Evolutionary conservation across 2,329 filamentous ascomycete species (phyloP).

Genomic region (Trichoderma atroviride): DNA sequence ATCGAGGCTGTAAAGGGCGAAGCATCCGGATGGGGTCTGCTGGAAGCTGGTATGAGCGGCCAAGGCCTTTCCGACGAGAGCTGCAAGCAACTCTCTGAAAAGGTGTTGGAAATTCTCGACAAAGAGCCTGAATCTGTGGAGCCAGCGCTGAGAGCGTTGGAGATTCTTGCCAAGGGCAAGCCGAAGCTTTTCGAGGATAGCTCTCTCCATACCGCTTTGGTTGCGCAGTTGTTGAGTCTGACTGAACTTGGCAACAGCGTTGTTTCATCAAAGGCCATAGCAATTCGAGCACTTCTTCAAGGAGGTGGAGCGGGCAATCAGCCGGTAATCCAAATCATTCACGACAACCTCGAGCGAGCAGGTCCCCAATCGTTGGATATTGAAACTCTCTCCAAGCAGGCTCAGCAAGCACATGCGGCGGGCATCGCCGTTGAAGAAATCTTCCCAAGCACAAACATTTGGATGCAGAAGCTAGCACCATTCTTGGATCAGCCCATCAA

Average conservation of each 20-base stretch:
- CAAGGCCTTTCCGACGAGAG: constrained; percentile 44
- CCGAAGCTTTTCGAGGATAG: constrained; percentile 51
- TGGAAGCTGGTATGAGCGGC: constrained; percentile 52
- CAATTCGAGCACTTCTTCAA: constrained; percentile 52
- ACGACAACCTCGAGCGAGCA: constrained; percentile 56
- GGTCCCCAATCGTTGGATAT: constrained; percentile 51
- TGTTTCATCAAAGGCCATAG: constrained; percentile 46
- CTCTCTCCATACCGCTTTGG: constrained; percentile 51
- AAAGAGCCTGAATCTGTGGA: constrained; percentile 36
- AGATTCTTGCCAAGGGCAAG: constrained; percentile 50
- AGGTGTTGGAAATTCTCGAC: constrained; percentile 39
- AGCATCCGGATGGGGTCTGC: constrained; percentile 46
- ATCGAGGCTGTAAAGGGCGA: constrained; percentile 43
- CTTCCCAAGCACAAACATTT: constrained; percentile 65
- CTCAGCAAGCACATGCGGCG: constrained; percentile 39
- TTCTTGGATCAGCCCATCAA: constrained; percentile 58
- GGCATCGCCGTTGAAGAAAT: constrained; percentile 48
- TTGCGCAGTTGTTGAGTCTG: constrained; percentile 56
- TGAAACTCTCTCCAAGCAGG: constrained; percentile 37
- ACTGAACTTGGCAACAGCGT: constrained; percentile 51
- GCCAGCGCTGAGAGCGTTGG: constrained; percentile 49
- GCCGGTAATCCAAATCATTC: constrained; percentile 55
- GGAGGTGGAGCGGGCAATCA: constrained; percentile 45
- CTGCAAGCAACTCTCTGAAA: constrained; percentile 41
- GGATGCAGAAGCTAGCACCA: constrained; percentile 63